A percentile compares a stretch with the other conserved stretches of the same genome.
These are phyloP conservation scores for Comarum palustre DNA, from an alignment of 306 rosid genomes.

Conservation along the genomic window DNA sequence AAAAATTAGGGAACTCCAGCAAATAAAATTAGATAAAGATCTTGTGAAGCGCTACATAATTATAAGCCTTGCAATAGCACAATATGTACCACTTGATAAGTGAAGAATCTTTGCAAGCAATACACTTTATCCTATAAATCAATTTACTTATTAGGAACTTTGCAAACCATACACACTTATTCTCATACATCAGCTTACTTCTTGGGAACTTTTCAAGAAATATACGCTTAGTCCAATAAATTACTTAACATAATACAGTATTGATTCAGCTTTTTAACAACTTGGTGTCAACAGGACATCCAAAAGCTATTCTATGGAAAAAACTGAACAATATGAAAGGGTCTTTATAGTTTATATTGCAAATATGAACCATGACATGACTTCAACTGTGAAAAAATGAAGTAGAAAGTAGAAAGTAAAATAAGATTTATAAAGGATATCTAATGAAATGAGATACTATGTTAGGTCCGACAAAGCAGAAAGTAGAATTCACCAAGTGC, in stretches of 20 bases:
- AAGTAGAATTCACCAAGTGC: not conserved
- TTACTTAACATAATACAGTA: not conserved
- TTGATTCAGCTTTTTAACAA: not conserved
- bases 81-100: not conserved
- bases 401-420: not conserved
- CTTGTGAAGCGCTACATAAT: not conserved
- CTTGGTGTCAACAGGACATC: not conserved
- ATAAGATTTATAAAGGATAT: not conserved
- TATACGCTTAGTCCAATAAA: not conserved
- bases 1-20: not conserved
- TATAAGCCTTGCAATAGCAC: not conserved
- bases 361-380: not conserved
- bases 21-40: not conserved
- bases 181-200: not conserved
- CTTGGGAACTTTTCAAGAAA: not conserved
- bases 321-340: not conserved
- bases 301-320: not conserved
- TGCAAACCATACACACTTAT: not conserved
- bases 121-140: not conserved
- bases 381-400: too few species aligned
- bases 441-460: too few species aligned
- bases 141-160: not conserved
- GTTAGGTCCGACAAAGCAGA: not conserved
- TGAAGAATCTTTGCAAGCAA: not conserved
- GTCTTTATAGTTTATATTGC: not conserved